These are phyloP conservation scores for Stachybotrys echinatus DNA, from an alignment of 2,329 filamentous ascomycete species.

Conservation along the genomic window DNA sequence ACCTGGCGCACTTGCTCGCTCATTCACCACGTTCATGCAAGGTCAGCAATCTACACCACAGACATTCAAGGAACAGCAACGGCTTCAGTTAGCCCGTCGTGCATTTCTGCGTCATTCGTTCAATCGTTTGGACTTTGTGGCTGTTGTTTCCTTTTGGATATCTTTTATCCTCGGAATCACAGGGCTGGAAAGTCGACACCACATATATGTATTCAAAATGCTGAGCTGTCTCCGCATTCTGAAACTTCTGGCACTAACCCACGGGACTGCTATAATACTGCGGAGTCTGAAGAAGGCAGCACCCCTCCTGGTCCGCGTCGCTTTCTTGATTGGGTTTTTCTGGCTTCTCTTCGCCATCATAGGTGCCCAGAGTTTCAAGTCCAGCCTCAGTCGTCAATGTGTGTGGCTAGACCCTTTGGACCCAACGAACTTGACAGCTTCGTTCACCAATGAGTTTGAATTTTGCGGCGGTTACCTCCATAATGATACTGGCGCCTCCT, in stretches of 20 bases:
- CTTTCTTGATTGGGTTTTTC: conserved; percentile 92
- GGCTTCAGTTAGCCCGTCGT: conserved; percentile 78
- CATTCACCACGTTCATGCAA: conserved; percentile 75
- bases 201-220: conserved; percentile 93
- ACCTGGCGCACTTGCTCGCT: conserved; percentile 65
- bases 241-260: conserved; percentile 83
- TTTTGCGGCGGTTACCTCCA: conserved; percentile 84
- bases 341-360: conserved; percentile 97
- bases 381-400: conserved; percentile 70
- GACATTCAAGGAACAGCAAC: conserved; percentile 72
- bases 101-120: conserved; percentile 94
- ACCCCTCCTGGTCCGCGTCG: conserved; percentile 84
- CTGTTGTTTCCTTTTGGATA: conserved; percentile 93
- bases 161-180: conserved; percentile 69
- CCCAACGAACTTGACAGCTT: conserved; percentile 45
- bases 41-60: conserved; percentile 49
- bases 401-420: conserved; percentile 67
- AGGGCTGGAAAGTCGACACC: conserved; percentile 61
- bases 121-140: conserved; percentile 91
- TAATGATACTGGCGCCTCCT: conserved; percentile 46
- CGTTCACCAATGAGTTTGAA: conserved; percentile 61
- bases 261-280: conserved; percentile 92
- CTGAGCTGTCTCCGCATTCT: conserved; percentile 91
- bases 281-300: conserved; percentile 93
- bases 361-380: conserved; percentile 93